These are phyloP conservation scores for Fusarium phyllophilum DNA, from an alignment of 2,329 filamentous ascomycete species.

Conservation along the genomic window DNA sequence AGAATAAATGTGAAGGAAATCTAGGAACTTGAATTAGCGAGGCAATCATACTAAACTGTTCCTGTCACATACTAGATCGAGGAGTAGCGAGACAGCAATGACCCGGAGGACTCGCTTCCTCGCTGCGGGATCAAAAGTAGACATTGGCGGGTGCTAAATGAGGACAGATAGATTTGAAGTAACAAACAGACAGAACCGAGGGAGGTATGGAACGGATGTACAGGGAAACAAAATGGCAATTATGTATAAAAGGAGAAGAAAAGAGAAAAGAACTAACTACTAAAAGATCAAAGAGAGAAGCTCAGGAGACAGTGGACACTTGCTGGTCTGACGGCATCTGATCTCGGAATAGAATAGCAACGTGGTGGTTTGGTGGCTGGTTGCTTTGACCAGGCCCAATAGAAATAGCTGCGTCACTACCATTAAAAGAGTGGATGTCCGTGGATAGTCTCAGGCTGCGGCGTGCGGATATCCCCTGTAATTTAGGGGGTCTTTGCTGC, in stretches of 20 bases:
- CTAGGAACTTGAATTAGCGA: conserved; percentile 57
- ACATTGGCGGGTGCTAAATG: conserved; percentile 48
- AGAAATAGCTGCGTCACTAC: conserved; percentile 15
- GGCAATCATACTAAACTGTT: neutral
- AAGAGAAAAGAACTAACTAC: neutral
- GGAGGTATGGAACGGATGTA: neutral
- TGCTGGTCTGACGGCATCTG: conserved; percentile 33
- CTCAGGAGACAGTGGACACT: conserved; percentile 38
- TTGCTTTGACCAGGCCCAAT: conserved; percentile 19
- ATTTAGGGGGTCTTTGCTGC: conserved; percentile 14
- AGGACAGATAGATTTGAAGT: neutral
- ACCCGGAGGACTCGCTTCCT: conserved; percentile 87
- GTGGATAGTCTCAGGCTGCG: conserved; percentile 18
- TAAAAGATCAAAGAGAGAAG: conserved; percentile 11
- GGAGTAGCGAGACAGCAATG: conserved; percentile 86
- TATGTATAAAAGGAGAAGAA: neutral
- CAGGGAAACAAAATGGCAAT: neutral
- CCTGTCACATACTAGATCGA: conserved; percentile 76
- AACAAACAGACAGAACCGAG: neutral
- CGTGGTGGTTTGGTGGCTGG: conserved; percentile 34
- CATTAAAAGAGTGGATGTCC: neutral
- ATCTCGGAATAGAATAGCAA: conserved; percentile 19
- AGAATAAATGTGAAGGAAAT: conserved; percentile 99
- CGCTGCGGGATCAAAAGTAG: conserved; percentile 60
- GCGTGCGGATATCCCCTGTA: conserved; percentile 28